Evolutionary conservation across 2,329 filamentous ascomycete species (phyloP), one percentile per base, ranked within the genome.

Genomic region (Aspergillus ibericus): DNA sequence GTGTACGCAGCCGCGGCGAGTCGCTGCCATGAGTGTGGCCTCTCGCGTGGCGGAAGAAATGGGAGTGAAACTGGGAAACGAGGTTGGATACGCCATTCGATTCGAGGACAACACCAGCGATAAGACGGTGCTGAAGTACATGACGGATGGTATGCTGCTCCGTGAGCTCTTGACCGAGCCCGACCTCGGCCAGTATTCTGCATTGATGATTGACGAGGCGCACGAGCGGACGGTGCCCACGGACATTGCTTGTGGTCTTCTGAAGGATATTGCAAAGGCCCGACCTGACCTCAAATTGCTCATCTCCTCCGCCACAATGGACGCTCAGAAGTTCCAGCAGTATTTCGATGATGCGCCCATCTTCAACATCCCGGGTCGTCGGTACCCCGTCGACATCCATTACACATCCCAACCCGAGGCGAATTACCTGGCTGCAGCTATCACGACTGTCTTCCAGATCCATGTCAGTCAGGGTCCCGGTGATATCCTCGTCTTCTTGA

Each of bases 1-100:
- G 4, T 96, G 93, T 69, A 99, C 95, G 0, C 95, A 99, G 65
- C 95, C 95, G 4, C 88, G 95, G 66, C 87, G 95, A 80, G 95
- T 99, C 10, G 95, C 95, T 3, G 95, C 95, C 29, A 98, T 98
- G 93, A 95, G 90, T 70, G 93, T 98, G 18, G 93, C 95, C n/a
- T 87, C 91, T 46, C 92, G 95, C 82, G 95, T 99, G 2, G 91
- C 93, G 0, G 93, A 98, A 56, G 95, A 99, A 72, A 90, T 96
- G 79, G 92, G 90, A 0, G 89, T 92, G 59, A 93, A 93, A 72
- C 79, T 98, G 10, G 95, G 95, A 0, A 90, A 91, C 62, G 92
- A 97, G 70, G 93, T 98, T 25, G 95, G 95, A 15, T 99, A 97
- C 73, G 88, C 89, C 0, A 96, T 99, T 66, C 90, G 95, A 61